Evolutionary conservation across 1,284 basidiomycete genomes (phyloP), one percentile per base, ranked within the genome.

Genomic region (Apiotrichum sp.): DNA sequence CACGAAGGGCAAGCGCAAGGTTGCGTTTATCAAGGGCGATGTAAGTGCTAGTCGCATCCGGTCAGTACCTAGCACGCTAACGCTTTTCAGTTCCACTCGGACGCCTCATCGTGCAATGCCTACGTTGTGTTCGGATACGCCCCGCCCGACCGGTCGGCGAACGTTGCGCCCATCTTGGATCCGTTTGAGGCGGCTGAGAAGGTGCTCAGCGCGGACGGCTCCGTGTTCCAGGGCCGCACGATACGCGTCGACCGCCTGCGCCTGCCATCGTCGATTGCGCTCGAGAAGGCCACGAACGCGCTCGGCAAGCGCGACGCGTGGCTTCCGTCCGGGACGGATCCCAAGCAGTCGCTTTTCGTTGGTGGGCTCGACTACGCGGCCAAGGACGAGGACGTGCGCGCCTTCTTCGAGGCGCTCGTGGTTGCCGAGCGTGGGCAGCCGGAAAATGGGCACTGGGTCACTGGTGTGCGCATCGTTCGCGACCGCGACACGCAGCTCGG

Each of bases 401-500:
- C 80, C 11, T 93, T 91, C 72, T 95, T 97, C 60, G 93, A 98
- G 74, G 82, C 80, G 6, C 74, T 93, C 31, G 74, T 98, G 16
- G 80, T 78, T 34, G 79, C 82, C 9, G 93, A 97, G 77, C 80
- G 84, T 46, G 93, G 93, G 0, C 72, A 71, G 36, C 49, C 57
- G 8, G 57, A 52, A 22, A 63, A 72, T 5, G 36, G 50, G 4
- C 58, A 57, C 31, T 97, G 89, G 87, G 93, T 98, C 6, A 83
- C 83, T 6, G 83, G 83, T 33, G 92, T 98, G 8, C 83, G 95
- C 36, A 84, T 98, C 58, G 82, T 98, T 46, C 83, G 92, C 46
- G 95, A 98, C 75, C 84, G 84, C 65, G 91, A 91, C 55, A 96
- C 92, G 0, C 93, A 93, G 65, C 82, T 98, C 38, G 95, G 95